Base-by-base conservation (phyloP, 768 basidiomycete genomes). In the Chalciporus sphaerocephalus region DNA sequence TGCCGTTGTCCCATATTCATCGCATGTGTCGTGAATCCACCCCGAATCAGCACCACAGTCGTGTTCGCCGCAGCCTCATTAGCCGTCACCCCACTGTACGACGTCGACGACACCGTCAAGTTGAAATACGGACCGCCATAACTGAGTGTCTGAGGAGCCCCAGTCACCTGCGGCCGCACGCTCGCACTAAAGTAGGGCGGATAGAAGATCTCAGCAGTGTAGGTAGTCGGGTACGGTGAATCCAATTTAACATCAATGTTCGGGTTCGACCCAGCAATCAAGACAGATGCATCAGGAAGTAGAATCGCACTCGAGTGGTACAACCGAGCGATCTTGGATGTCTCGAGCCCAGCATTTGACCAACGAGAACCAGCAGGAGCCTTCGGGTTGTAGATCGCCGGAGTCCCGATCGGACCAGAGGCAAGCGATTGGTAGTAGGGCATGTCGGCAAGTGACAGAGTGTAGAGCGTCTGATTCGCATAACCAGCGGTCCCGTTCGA, bases 241-340 rank as follows among this genome's bases (percentile, higher is more conserved):
- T 69, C 64, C 25, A 69, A 49, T 56, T 85, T 83, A 49, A 86
- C 84, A 56, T 97, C 93, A 25, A 87, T 73, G 59, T 94, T 94
- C 1, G 94, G 93, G 69, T 97, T 97, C 24, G 90, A 92, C 6
- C 95, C 95, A 23, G 90, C 91, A 53, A 95, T 78, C 39, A 96
- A 65, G 28, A 98, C 83, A 2, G 87, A 88, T 1, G 80, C 89
- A 48, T 88, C 92, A 8, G 92, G 85, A 13, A 97, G 79, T 20
- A 97, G 78, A n/a, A 94, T 76, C 8, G 92, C 93, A 0, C 80
- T 79, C 0, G 92, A 95, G 69, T 98, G 95, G 67, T 98, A 98
- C 58, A 98, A 66, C 43, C 93, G 76, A 36, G 92, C 74, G 48
- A 93, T 84, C 12, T 53, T 72, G 0, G 86, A 82, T 0, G 78